These are phyloP conservation scores for Claviceps purpurea DNA, from an alignment of 2,329 filamentous ascomycete species.

Conservation along the genomic window DNA sequence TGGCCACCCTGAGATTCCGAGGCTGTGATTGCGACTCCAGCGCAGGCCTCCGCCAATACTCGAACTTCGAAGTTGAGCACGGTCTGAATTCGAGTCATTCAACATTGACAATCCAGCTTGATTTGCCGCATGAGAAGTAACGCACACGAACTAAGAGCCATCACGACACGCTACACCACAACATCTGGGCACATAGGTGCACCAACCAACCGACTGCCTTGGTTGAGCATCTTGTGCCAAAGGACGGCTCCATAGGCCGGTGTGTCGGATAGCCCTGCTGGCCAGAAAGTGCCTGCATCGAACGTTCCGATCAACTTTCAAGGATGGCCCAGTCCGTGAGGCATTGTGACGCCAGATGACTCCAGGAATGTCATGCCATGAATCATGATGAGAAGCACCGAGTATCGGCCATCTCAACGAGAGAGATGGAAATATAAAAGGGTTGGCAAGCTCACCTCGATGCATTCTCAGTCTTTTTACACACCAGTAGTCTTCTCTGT, in stretches of 20 bases:
- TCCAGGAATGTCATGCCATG: too few species aligned
- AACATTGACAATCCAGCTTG: too few species aligned
- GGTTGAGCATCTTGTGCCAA: neutral
- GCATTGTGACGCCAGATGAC: neutral
- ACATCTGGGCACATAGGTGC: neutral
- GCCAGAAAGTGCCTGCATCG: neutral
- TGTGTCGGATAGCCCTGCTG: neutral
- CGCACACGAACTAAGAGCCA: too few species aligned
- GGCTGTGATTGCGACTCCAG: too few species aligned
- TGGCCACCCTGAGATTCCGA: too few species aligned
- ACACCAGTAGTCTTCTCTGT: neutral
- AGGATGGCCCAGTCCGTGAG: neutral
- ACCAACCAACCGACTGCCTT: neutral
- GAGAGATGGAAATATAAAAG: neutral
- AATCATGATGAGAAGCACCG: too few species aligned
- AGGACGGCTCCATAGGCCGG: too few species aligned
- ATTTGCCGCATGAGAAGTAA: too few species aligned
- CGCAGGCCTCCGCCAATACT: too few species aligned
- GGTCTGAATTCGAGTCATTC: too few species aligned
- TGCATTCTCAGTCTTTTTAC: too few species aligned
- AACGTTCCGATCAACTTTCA: neutral
- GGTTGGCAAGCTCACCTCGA: neutral
- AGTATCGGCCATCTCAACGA: neutral
- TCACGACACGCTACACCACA: neutral
- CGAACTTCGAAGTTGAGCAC: too few species aligned